Evolutionary conservation across 2,329 filamentous ascomycete species (phyloP), one percentile per base, ranked within the genome.

Genomic region (Rhynchosporium graminicola): DNA sequence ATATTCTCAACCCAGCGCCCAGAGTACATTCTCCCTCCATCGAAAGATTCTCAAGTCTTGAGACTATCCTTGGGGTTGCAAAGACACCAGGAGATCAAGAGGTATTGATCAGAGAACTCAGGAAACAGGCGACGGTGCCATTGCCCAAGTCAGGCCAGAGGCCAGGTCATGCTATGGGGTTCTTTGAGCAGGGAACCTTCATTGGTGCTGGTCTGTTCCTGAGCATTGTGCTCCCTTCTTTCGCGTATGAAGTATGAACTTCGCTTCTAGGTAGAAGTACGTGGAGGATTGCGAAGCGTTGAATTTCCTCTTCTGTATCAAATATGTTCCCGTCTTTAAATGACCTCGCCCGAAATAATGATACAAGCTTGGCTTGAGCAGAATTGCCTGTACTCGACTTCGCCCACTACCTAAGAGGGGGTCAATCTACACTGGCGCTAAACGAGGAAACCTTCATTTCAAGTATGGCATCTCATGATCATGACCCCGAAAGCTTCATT

Each of bases 131-230:
- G 1, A 61, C 69, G 3, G 71, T 65, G 68, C 70, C 70, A 7
- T 71, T 78, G 54, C 71, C 69, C 10, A 66, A 77, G 3, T 74
- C 73, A 2, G 74, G 74, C 3, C 74, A 79, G 65, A 72, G 71
- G 1, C 66, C 69, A 36, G 65, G 78, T 59, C 43, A 66, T 62
- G 63, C 73, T 51, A 52, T 81, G 33, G 80, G 80, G 0, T 82
- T 80, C 70, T 82, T 82, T 64, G 78, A 81, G 63, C 77, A 80
- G 62, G 80, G 79, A 0, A 74, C 82, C 40, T 67, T 82, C 3
- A 74, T 74, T 0, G 76, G 76, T 1, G 68, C 70, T 5, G 68
- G 73, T 2, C 51, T 57, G 38, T 57, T 46, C 8, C 33, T 57
- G 54, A 57, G 40, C 31, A 7, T 57, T 20, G 38, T 57, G 15